phyloP scores from a whole-genome alignment of 2,329 filamentous ascomycete genomes.

The Verticillium nonalfalfae region DNA sequence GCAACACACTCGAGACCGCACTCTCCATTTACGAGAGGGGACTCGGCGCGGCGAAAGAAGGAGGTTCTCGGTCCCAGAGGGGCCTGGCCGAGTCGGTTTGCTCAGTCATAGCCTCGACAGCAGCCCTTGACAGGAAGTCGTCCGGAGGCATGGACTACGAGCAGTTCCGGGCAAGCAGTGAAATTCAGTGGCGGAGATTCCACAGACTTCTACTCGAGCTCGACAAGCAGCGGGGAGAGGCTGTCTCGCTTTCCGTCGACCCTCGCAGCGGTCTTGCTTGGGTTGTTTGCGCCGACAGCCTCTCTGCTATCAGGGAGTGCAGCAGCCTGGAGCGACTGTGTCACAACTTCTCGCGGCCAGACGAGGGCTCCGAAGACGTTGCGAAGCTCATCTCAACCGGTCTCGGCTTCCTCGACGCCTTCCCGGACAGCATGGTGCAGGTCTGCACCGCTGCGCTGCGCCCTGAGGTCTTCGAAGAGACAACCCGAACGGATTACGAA shows the following conservation, averaged over 20 bases:
- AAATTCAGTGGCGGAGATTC: slow-evolving; percentile 84
- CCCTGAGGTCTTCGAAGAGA: slow-evolving; percentile 68
- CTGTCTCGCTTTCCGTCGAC: slow-evolving; percentile 73
- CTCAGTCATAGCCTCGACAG: slow-evolving; percentile 62
- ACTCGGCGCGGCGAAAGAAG: slow-evolving; percentile 33
- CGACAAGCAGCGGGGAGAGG: slow-evolving; percentile 79
- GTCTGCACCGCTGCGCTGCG: slow-evolving; percentile 62
- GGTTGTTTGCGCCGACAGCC: slow-evolving; percentile 76
- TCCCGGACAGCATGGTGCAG: slow-evolving; percentile 63
- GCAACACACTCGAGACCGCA: slow-evolving; percentile 74
- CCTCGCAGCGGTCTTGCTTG: slow-evolving; percentile 65
- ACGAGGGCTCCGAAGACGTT: slow-evolving; percentile 45
- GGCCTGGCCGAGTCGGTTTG: slow-evolving; percentile 72
- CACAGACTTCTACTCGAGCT: slow-evolving; percentile 81
- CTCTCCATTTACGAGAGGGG: slow-evolving; percentile 74
- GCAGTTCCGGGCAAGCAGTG: slow-evolving; percentile 65
- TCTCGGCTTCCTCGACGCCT: slow-evolving; percentile 60
- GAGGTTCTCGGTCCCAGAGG: slow-evolving; percentile 36
- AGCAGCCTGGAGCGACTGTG: slow-evolving; percentile 69
- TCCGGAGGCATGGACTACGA: slow-evolving; percentile 68
- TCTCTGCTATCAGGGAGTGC: slow-evolving; percentile 74
- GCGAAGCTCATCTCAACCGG: slow-evolving; percentile 64
- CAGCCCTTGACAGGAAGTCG: slow-evolving; percentile 54
- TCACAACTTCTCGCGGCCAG: slow-evolving; percentile 56
- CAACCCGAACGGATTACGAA: slow-evolving; percentile 62